Conservation (phyloP, 2,329 filamentous ascomycete genomes). For the Exophiala oligosperma region DNA sequence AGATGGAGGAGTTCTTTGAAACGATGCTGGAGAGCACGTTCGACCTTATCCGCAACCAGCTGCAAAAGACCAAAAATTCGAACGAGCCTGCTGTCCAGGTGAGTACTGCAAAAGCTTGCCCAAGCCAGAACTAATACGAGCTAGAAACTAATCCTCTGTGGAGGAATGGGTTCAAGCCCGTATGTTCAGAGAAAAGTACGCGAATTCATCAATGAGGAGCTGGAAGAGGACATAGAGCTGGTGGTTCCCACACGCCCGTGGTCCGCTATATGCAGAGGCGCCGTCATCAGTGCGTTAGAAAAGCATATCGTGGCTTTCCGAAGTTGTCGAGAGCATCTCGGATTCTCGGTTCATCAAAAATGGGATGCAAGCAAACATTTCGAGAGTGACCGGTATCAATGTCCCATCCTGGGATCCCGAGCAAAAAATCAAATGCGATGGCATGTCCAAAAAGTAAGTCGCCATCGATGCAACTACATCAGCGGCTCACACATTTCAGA, state of each 20-base stretch:
- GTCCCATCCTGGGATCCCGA: conserved; percentile 3
- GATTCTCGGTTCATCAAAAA: conserved; percentile 12
- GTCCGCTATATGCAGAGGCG: conserved; percentile 25
- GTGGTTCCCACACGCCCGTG: conserved; percentile 18
- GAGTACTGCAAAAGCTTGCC: background rate
- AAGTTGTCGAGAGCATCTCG: conserved; percentile 21
- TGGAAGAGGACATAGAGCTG: conserved; percentile 8
- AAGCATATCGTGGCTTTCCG: conserved; percentile 7
- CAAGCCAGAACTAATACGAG: background rate
- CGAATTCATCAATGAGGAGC: conserved; percentile 9
- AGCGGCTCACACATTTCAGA: background rate
- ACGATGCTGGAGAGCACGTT: conserved; percentile 12
- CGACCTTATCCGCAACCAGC: conserved; percentile 12
- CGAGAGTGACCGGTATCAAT: conserved; percentile 12
- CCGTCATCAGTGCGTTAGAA: conserved; percentile 13
- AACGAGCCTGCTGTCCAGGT: background rate
- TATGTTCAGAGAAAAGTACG: conserved; percentile 21
- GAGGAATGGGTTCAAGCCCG: conserved; percentile 12
- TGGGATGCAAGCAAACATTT: conserved; percentile 16
- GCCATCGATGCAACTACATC: background rate
- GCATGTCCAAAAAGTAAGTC: conserved; percentile 4
- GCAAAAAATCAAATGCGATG: conserved; percentile 16
- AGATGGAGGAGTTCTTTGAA: conserved; percentile 18
- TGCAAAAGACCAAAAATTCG: conserved; percentile 1
- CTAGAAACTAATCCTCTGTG: conserved; percentile 17